phyloP scores from a whole-genome alignment of 2,329 filamentous ascomycete genomes.

The Chrysoporthe cubensis region DNA sequence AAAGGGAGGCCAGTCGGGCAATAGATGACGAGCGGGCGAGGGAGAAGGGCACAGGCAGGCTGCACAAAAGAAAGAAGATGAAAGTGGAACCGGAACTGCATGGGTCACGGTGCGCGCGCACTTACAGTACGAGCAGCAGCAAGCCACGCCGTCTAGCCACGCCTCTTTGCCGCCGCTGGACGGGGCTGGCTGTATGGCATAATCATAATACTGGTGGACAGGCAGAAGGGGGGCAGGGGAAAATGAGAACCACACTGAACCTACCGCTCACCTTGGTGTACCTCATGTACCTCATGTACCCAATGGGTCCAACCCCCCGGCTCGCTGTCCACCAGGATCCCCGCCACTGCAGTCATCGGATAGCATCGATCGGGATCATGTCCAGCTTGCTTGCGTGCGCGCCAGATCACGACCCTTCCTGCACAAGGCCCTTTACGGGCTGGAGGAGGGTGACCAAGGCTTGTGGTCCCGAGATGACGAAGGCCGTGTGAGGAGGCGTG shows the following conservation, averaged over 20 bases:
- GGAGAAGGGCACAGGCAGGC: not conserved
- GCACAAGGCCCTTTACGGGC: not conserved
- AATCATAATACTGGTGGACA: conserved; percentile 9
- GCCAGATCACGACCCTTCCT: not conserved
- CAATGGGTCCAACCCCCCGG: conserved; percentile 9
- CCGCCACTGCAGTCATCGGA: conserved; percentile 25
- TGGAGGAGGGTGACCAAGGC: not conserved
- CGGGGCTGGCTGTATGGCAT: conserved; percentile 22
- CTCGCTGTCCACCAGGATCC: conserved; percentile 10
- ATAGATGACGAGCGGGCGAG: not conserved
- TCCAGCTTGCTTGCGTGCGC: conserved; percentile 1
- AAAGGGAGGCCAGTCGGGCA: conserved; percentile 32
- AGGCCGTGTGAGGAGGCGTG: not conserved
- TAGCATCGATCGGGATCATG: conserved; percentile 20
- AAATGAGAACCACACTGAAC: not conserved
- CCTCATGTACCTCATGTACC: conserved; percentile 27
- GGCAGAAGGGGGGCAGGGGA: conserved; percentile 1
- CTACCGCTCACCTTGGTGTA: conserved; percentile 3
- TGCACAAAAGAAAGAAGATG: not conserved
- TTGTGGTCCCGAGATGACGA: conserved; percentile 22
- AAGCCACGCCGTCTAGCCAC: not conserved
- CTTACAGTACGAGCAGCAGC: conserved; percentile 3
- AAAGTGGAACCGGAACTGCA: not conserved
- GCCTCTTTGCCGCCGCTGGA: not conserved
- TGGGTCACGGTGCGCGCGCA: not conserved